phyloP scores from a whole-genome alignment of 2,329 filamentous ascomycete genomes.

The Penicillium corylophilum region DNA sequence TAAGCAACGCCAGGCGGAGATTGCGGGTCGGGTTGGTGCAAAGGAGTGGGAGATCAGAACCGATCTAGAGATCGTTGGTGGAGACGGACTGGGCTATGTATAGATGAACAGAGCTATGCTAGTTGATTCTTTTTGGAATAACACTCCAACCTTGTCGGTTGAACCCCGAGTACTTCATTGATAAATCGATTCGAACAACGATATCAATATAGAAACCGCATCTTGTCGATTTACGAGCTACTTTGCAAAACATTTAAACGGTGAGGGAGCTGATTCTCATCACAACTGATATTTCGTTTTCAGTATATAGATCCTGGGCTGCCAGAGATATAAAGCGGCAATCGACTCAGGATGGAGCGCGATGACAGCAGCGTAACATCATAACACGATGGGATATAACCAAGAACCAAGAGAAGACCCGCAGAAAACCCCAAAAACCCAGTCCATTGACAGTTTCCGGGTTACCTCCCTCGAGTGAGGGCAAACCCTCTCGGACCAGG shows the following conservation, averaged over 20 bases:
- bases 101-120: conserved; percentile 14
- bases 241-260: neutral
- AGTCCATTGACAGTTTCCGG: neutral
- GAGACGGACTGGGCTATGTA: conserved; percentile 58
- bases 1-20: conserved; percentile 68
- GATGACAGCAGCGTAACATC: conserved; percentile 25
- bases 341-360: conserved; percentile 4
- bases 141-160: neutral
- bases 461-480: neutral
- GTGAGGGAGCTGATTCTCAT: neutral
- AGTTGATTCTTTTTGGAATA: neutral
- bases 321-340: conserved; percentile 5
- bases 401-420: conserved; percentile 15
- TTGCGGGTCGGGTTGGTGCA: conserved; percentile 70
- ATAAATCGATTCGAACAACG: neutral
- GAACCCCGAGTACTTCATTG: neutral
- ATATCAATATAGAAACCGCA: neutral
- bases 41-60: conserved; percentile 66
- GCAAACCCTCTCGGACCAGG: neutral
- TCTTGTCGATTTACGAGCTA: neutral
- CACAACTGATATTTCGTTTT: conserved; percentile 5
- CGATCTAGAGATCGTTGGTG: conserved; percentile 66
- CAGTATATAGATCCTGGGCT: neutral
- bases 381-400: conserved; percentile 30
- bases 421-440: conserved; percentile 2